Conservation (phyloP, 2,329 filamentous ascomycete genomes). For the Magnaporthiopsis poae region DNA sequence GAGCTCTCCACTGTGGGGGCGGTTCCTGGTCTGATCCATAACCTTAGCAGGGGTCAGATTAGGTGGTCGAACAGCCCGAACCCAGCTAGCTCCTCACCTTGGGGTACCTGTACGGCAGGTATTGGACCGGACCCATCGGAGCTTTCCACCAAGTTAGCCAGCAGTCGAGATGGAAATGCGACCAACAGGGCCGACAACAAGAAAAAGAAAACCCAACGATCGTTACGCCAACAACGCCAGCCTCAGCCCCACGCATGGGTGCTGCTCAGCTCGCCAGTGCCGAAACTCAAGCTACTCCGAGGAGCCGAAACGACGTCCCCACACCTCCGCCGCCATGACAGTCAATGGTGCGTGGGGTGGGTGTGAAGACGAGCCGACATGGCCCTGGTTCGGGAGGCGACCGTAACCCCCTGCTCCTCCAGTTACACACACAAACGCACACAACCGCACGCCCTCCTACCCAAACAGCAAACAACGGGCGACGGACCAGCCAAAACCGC, state of each 20-base stretch:
- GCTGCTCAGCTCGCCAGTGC: too few relatives aligned
- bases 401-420: background rate
- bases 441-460: background rate
- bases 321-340: background rate
- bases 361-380: too few relatives aligned
- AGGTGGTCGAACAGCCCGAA: background rate
- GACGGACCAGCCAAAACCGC: background rate
- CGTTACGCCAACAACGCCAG: too few relatives aligned
- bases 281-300: background rate
- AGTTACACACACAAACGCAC: background rate
- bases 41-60: background rate
- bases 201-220: background rate
- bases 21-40: background rate
- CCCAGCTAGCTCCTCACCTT: background rate
- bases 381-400: too few relatives aligned
- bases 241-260: background rate
- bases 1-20: background rate
- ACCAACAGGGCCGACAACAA: background rate
- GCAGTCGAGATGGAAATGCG: too few relatives aligned
- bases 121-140: background rate
- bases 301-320: background rate
- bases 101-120: background rate
- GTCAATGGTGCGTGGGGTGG: too few relatives aligned
- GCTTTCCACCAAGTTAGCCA: too few relatives aligned
- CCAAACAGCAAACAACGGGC: background rate